Conservation (phyloP, 139 green algal species). For the Picochlorum sp. region DNA sequence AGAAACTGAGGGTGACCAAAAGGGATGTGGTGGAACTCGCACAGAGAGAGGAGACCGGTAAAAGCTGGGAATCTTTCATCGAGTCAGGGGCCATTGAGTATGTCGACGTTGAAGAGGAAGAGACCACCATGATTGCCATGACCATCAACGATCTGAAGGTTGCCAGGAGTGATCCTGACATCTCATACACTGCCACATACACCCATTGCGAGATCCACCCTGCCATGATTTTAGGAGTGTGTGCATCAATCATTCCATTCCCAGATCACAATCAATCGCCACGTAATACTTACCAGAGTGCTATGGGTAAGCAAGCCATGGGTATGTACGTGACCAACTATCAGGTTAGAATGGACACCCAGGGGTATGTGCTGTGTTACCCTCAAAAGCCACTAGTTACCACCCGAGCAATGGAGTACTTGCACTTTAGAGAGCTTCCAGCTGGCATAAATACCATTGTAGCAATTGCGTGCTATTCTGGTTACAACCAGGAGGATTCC, state of each 20-base stretch:
- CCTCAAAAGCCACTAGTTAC: conserved; percentile 95
- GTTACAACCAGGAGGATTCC: conserved; percentile 99
- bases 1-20: conserved; percentile 78
- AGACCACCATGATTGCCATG: conserved; percentile 99
- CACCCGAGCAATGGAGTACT: conserved; percentile 79
- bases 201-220: conserved; percentile 99
- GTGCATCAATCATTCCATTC: conserved; percentile 97
- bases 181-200: conserved; percentile 67
- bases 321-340: conserved; percentile 90
- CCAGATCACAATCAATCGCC: conserved; percentile 98
- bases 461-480: conserved; percentile 92
- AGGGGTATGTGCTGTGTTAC: conserved; percentile 93
- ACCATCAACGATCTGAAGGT: conserved; percentile 60
- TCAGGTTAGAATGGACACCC: conserved; percentile 63
- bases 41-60: conserved; percentile 30
- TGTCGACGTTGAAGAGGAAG: conserved; percentile 85
- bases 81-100: conserved; percentile 63
- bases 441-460: conserved; percentile 90
- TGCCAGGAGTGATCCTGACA: conserved; percentile 26
- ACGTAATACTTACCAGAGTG: conserved; percentile 90
- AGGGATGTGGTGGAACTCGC: conserved; percentile 55
- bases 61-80: conserved; percentile 52
- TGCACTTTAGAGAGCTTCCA: conserved; percentile 78
- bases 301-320: conserved; percentile 96
- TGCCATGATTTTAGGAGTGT: conserved; percentile 96